A percentile compares a stretch with the other conserved stretches of the same genome.
These are phyloP conservation scores for Hortiboletus campestris DNA, from an alignment of 768 basidiomycete genomes.

Conservation along the genomic window DNA sequence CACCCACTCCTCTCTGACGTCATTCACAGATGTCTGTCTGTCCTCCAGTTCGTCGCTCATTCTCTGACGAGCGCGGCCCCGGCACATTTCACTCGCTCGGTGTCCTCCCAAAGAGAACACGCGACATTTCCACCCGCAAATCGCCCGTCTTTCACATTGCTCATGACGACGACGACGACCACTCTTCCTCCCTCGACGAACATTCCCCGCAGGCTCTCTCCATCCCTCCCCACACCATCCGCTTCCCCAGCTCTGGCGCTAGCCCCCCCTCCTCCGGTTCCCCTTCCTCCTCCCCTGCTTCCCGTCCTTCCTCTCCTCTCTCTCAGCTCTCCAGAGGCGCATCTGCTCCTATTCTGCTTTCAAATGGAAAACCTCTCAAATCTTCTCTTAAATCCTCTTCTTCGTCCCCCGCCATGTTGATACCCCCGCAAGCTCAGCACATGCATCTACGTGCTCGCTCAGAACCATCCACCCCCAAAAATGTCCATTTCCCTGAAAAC, in stretches of 20 bases:
- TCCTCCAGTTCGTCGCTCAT: slow-evolving; percentile 20
- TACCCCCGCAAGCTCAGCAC: neutral
- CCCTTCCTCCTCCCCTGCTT: neutral
- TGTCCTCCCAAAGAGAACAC: slow-evolving; percentile 42
- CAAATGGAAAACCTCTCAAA: slow-evolving; percentile 85
- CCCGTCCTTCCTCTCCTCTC: neutral
- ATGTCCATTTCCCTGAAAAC: slow-evolving; percentile 82
- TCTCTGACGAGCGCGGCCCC: slow-evolving; percentile 40
- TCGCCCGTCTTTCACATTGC: slow-evolving; percentile 18
- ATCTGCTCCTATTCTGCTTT: slow-evolving; percentile 47
- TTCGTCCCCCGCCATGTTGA: slow-evolving; percentile 17
- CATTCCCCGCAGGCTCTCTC: slow-evolving; percentile 1
- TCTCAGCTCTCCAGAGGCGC: slow-evolving; percentile 32
- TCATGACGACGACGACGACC: slow-evolving; percentile 26
- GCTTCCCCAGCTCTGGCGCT: slow-evolving; percentile 43
- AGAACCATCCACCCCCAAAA: slow-evolving; percentile 72
- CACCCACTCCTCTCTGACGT: slow-evolving; percentile 3
- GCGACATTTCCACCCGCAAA: slow-evolving; percentile 10
- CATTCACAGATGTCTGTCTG: slow-evolving; percentile 17
- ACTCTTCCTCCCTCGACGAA: slow-evolving; percentile 16
- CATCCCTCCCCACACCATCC: slow-evolving; percentile 28
- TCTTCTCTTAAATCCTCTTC: slow-evolving; percentile 67
- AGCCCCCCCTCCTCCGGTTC: slow-evolving; percentile 10
- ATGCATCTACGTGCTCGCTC: slow-evolving; percentile 42
- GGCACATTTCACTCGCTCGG: slow-evolving; percentile 52